Conservation (phyloP, 2,329 filamentous ascomycete genomes). For the Ophiostoma sp. region DNA sequence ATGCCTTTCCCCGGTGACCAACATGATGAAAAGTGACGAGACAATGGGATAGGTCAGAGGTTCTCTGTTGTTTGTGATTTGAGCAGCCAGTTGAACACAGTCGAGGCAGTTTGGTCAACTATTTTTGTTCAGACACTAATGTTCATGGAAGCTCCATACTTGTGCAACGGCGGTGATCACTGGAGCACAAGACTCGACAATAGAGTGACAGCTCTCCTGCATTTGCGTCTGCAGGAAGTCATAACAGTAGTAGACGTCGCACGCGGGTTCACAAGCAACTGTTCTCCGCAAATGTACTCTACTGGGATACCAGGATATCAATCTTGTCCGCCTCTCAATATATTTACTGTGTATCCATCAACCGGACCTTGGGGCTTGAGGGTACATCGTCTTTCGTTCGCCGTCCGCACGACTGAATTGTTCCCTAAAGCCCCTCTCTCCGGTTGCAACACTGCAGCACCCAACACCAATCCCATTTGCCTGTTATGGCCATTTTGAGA, state of each 20-base stretch:
- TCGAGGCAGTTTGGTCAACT: not conserved
- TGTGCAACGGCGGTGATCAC: not conserved
- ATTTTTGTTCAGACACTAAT: not conserved
- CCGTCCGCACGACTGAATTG: not conserved
- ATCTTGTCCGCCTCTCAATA: not conserved
- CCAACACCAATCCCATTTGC: not conserved
- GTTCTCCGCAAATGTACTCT: not conserved
- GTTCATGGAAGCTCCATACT: not conserved
- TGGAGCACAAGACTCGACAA: constrained; percentile 2
- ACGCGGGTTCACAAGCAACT: not conserved
- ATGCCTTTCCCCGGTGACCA: not conserved
- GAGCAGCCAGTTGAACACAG: not conserved
- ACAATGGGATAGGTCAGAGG: not conserved
- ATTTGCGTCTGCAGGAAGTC: not conserved
- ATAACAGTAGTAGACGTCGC: not conserved
- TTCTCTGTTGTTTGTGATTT: not conserved
- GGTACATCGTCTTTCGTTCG: not conserved
- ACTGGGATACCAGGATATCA: not conserved
- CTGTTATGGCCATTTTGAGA: not conserved
- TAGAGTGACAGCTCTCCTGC: constrained; percentile 12
- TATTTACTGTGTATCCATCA: not conserved
- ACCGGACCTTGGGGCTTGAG: not conserved
- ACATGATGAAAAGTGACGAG: not conserved
- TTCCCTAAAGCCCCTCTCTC: not conserved
- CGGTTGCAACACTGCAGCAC: constrained; percentile 5